These are phyloP conservation scores for Phytophthora fragariaefolia DNA, from an alignment of 352 stramenopile genomes.

Conservation along the genomic window DNA sequence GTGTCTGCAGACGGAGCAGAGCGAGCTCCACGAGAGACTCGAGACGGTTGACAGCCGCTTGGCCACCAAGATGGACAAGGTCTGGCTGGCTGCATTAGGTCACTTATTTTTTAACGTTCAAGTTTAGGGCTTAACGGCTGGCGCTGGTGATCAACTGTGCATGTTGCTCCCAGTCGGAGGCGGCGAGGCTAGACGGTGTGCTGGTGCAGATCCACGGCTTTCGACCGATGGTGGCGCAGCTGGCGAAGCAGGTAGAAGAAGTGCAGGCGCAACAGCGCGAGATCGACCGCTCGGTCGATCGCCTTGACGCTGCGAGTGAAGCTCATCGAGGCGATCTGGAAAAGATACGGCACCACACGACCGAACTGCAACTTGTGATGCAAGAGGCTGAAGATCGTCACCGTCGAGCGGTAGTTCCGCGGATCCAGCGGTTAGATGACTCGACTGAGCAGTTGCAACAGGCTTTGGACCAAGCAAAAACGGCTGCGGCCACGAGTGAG, in stretches of 20 bases:
- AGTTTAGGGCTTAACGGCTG: constrained; percentile 5
- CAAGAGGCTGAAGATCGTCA: constrained; percentile 23
- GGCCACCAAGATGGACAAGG: constrained; percentile 73
- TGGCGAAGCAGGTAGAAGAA: constrained; percentile 34
- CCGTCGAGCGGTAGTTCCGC: constrained; percentile 14
- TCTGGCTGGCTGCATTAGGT: no score
- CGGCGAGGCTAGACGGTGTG: constrained; percentile 50
- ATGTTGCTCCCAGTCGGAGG: constrained; percentile 43
- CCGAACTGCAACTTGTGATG: constrained; percentile 26
- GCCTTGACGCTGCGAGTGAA: constrained; percentile 7
- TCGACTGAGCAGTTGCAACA: constrained; percentile 29
- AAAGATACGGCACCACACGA: constrained; percentile 21
- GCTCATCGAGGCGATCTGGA: constrained; percentile 16
- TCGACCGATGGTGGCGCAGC: constrained; percentile 40
- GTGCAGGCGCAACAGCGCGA: constrained; percentile 23
- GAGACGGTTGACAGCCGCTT: constrained; percentile 51
- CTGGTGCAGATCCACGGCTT: constrained; percentile 67
- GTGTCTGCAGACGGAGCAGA: constrained; percentile 60
- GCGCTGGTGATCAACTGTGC: neutral
- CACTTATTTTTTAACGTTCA: constrained; percentile 2
- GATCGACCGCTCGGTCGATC: constrained; percentile 11
- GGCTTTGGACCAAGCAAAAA: constrained; percentile 21
- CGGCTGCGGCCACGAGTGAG: constrained; percentile 30
- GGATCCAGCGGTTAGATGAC: constrained; percentile 23
- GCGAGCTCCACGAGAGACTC: constrained; percentile 50